Evolutionary conservation across 257 asterid species (phyloP).

Genomic region (Salvia rosmarinus): DNA sequence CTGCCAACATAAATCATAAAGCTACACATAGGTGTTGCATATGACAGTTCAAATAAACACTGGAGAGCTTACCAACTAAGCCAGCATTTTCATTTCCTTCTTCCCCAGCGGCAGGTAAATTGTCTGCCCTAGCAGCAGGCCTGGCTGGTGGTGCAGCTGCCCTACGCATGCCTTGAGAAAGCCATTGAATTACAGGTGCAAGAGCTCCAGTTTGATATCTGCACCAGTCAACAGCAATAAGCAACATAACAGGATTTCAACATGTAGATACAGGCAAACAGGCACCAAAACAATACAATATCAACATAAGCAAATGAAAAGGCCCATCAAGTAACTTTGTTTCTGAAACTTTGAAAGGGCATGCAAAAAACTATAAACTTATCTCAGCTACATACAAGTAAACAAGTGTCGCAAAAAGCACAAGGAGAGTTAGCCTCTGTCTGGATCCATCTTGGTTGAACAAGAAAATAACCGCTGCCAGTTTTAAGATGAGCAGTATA

Average conservation of each 20-base stretch:
- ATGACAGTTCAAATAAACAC: slow-evolving; percentile 7
- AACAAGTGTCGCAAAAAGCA: slow-evolving; percentile 73
- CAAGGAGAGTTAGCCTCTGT: slow-evolving; percentile 82
- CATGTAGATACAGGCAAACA: background rate
- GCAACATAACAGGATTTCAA: background rate
- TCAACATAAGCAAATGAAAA: slow-evolving; percentile 16
- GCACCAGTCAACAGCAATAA: slow-evolving; percentile 39
- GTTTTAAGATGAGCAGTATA: slow-evolving; percentile 76
- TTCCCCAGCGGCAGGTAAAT: slow-evolving; percentile 60
- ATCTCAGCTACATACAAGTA: slow-evolving; percentile 69
- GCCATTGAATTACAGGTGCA: slow-evolving; percentile 90
- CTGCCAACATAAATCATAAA: background rate
- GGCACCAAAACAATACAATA: background rate
- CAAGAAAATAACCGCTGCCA: slow-evolving; percentile 91
- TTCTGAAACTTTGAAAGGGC: background rate
- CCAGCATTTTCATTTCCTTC: slow-evolving; percentile 66
- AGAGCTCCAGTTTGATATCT: slow-evolving; percentile 98
- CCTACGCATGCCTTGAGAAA: slow-evolving; percentile 94
- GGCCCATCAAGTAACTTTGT: background rate
- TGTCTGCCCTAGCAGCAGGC: slow-evolving; percentile 66
- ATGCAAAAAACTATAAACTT: background rate
- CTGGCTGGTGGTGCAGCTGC: slow-evolving; percentile 89
- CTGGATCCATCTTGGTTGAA: slow-evolving; percentile 95
- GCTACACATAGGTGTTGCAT: background rate
- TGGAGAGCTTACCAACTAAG: slow-evolving; percentile 53